These are phyloP conservation scores for Apostasia shenzhenica DNA, from an alignment of 106 monocot species.

Conservation along the genomic window DNA sequence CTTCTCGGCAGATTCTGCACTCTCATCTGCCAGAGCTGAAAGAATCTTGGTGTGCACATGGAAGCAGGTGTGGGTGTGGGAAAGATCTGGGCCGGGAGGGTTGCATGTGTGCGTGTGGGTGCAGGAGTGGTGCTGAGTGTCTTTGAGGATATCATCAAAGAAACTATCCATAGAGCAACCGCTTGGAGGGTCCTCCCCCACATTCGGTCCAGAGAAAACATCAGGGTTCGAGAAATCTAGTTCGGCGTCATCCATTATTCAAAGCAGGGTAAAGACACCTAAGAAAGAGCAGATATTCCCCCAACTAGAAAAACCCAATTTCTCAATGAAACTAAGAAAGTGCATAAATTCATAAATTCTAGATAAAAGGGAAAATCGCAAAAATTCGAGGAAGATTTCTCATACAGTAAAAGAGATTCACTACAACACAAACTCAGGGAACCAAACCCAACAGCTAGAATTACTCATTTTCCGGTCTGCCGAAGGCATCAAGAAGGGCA, in stretches of 20 bases:
- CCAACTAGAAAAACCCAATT: no score
- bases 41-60: slow-evolving; percentile 94
- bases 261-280: no score
- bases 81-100: slow-evolving; percentile 62
- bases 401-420: no score
- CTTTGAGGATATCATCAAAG: slow-evolving; percentile 63
- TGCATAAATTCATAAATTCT: no score
- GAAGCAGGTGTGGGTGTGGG: slow-evolving; percentile 92
- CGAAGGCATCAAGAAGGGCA: no score
- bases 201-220: slow-evolving; percentile 19
- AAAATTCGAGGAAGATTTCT: no score
- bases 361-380: no score
- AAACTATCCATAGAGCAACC: slow-evolving; percentile 78
- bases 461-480: no score
- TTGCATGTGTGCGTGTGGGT: slow-evolving; percentile 96
- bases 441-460: no score
- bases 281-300: no score
- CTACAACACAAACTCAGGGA: no score
- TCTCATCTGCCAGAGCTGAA: slow-evolving; percentile 28
- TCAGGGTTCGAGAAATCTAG: slow-evolving; percentile 68
- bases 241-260: slow-evolving; percentile 56
- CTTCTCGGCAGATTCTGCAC: slow-evolving; percentile 41
- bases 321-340: no score
- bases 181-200: slow-evolving; percentile 24
- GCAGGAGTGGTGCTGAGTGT: slow-evolving; percentile 69